Evolutionary conservation across 441 rosid species (phyloP), one percentile per base, ranked within the genome.

Genomic region (Gossypium gossypioides): DNA sequence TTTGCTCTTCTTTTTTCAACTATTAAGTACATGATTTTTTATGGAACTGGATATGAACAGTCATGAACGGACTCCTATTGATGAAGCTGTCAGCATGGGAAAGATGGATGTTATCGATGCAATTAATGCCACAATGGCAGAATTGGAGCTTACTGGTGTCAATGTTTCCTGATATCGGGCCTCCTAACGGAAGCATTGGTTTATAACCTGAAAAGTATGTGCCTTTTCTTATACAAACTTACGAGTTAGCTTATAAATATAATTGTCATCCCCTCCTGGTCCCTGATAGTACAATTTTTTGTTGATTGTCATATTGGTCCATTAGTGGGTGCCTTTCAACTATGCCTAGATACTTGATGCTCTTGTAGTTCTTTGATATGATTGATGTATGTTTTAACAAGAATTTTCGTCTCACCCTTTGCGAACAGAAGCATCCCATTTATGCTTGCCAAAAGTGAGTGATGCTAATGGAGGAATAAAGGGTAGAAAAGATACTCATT

Each of bases 11-110:
- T 66, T 24, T 24, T 15, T 1, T 16, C 69, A 21, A 16, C 68
- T 73, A 44, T 19, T 10, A 10, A 48, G 2, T 62, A 18, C 18
- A 12, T 68, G 13, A 37, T 12, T 13, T 27, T 2, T 48, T 65
- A n/a, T 51, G 18, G 65, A 72, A 64, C 40, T 61, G 69, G 75
- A 76, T 76, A 63, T 65, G 72, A 16, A 34, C 84, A 94, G 97
- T 85, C 91, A 89, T 40, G 96, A 94, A 77, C 83, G 85, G 73
- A 86, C 84, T 42, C 95, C 98, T 1, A 70, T 93, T 57, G 97
- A 91, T 63, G 97, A 91, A 85, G 97, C 96, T 34, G 74, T 90
- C 72, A 83, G 80, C 75, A 77, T 73, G 64, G 94, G 89, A 58
- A 89, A 89, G 81, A 69, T 85, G 88, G 92, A 84, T 66, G 84